Conservation (phyloP, 2,329 filamentous ascomycete genomes). For the Penicillium nordicum region DNA sequence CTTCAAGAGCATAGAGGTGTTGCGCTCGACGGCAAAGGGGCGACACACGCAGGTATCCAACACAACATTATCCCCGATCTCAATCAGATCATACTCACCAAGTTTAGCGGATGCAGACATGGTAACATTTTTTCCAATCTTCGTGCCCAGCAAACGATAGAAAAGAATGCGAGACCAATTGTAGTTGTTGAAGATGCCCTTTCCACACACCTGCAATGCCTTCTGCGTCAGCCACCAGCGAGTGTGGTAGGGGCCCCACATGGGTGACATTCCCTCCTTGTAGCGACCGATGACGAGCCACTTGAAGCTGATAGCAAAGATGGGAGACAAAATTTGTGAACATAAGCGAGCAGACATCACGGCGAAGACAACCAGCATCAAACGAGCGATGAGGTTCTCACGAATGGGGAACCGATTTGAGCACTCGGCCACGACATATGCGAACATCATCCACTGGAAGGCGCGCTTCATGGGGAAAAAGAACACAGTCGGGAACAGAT, state of each 20-base stretch:
- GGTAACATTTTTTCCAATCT: conserved; percentile 52
- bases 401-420: conserved; percentile 35
- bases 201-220: conserved; percentile 49
- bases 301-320: conserved; percentile 51
- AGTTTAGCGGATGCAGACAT: conserved; percentile 44
- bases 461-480: conserved; percentile 53
- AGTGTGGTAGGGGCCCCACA: conserved; percentile 59
- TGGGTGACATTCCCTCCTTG: conserved; percentile 54
- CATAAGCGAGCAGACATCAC: conserved; percentile 45
- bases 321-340: conserved; percentile 43
- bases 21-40: conserved; percentile 55
- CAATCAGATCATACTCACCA: conserved; percentile 58
- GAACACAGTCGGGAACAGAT: conserved; percentile 50
- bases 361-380: conserved; percentile 49
- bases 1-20: conserved; percentile 57
- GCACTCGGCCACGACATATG: conserved; percentile 46
- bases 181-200: conserved; percentile 26
- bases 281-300: conserved; percentile 56
- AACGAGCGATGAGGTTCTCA: conserved; percentile 42
- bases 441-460: conserved; percentile 53
- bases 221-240: conserved; percentile 60
- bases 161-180: conserved; percentile 46
- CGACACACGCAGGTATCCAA: conserved; percentile 50
- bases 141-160: conserved; percentile 52
- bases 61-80: conserved; percentile 50